Evolutionary conservation across 805 yeast species (phyloP), one percentile per base, ranked within the genome.

Genomic region (Cyberlindnera petersonii): DNA sequence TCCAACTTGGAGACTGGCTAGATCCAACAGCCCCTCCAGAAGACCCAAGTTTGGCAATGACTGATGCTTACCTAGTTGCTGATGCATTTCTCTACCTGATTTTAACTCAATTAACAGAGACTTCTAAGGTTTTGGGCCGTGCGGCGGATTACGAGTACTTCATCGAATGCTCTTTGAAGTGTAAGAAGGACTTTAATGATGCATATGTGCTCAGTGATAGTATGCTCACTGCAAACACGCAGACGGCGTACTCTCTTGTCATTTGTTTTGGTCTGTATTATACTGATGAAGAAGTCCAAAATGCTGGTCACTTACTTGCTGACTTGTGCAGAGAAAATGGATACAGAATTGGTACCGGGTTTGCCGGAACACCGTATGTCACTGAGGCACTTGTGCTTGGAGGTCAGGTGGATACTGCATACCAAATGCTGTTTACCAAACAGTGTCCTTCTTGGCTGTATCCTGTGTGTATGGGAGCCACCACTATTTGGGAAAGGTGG

Each of bases 401-500:
- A 5, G 40, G 42, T 6, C 44, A 45, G 9, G 4, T 33, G 8
- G 47, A 45, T n/a, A 40, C 26, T 9, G 47, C 51, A 16, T 47
- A 39, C 26, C 42, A 37, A 31, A 42, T 47, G 44, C 24, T 45
- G n/a, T 18, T 40, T 13, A 33, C 37, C 2, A 37, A 36, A 14
- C 33, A 38, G 20, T 42, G 47, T 26, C 51, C 51, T 6, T 47
- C 51, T 1, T 47, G 51, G 49, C 16, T 47, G 17, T 47, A 47
- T 24, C 47, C 51, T 9, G 51, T 47, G 3, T 36, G 44, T 8
- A 43, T 47, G 33, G 51, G 49, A 23, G 51, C 51, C 22, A 47
- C 51, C 9, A 44, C 51, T n/a, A 38, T 43, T 9, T 47, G 51
- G 51, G 51, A 45, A 30, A 45, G 51, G 22, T 47, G 51, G 51